Conservation (phyloP, 441 rosid genomes). For the Macaranga tanarius region DNA sequence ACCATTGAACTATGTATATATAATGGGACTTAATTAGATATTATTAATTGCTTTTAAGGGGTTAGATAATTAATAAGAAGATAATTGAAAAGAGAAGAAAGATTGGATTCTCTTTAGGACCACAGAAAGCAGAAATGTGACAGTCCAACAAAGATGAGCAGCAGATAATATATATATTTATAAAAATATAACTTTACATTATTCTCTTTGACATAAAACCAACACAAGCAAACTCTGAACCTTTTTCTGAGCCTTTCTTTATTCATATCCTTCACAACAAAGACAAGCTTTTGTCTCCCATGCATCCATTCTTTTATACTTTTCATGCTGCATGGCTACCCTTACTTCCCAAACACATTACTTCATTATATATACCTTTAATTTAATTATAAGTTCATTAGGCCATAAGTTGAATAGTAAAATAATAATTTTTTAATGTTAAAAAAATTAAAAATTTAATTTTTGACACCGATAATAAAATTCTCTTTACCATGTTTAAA, state of each 20-base stretch:
- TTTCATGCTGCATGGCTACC: background rate
- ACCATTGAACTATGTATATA: too few relatives aligned
- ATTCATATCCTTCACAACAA: conserved; percentile 26
- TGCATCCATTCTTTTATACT: background rate
- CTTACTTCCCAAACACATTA: background rate
- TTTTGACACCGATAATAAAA: too few relatives aligned
- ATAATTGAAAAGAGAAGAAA: conserved; percentile 4
- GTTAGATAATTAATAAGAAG: too few relatives aligned
- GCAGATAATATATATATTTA: too few relatives aligned
- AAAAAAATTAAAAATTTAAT: too few relatives aligned
- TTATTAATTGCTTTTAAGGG: too few relatives aligned
- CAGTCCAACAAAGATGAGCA: conserved; percentile 20
- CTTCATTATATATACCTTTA: background rate
- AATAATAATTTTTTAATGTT: too few relatives aligned
- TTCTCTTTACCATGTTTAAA: too few relatives aligned
- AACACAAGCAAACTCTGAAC: conserved; percentile 27
- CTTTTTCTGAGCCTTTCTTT: background rate
- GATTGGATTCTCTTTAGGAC: conserved; percentile 31
- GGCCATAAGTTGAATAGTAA: too few relatives aligned
- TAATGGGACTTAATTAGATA: too few relatives aligned
- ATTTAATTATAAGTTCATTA: too few relatives aligned
- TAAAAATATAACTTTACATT: conserved; percentile 5
- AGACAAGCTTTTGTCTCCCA: conserved; percentile 27
- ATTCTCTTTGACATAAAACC: conserved; percentile 23
- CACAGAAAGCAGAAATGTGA: conserved; percentile 23